Percentiles rank a stretch among this genome's conserved stretches.
phyloP scores from a whole-genome alignment of 2,329 filamentous ascomycete genomes.

The Fusarium sp. region DNA sequence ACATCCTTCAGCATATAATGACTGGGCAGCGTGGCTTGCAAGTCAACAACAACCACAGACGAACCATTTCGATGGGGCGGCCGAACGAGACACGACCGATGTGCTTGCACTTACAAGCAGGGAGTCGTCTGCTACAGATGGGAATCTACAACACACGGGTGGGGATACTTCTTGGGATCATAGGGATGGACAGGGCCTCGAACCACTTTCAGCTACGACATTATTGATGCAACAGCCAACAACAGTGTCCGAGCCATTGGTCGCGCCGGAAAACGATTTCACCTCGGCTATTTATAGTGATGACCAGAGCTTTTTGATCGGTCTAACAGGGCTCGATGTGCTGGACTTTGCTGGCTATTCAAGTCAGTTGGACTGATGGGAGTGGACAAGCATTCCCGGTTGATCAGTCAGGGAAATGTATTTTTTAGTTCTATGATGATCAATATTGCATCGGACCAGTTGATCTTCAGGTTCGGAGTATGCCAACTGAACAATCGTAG shows the following conservation, averaged over 20 bases:
- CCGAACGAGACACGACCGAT: background rate
- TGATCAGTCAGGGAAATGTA: background rate
- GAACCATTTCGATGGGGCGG: background rate
- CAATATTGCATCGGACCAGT: background rate
- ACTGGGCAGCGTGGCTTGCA: slow-evolving; percentile 39
- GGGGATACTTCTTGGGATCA: background rate
- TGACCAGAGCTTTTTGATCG: slow-evolving; percentile 40
- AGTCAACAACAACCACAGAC: slow-evolving; percentile 7
- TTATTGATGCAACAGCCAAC: background rate
- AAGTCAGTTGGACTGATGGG: background rate
- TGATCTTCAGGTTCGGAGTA: background rate
- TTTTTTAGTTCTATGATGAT: background rate
- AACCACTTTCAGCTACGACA: background rate
- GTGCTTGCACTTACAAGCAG: background rate
- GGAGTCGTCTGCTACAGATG: background rate
- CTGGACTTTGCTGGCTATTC: slow-evolving; percentile 37
- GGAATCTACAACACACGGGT: background rate
- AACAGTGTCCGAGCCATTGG: background rate
- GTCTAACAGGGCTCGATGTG: slow-evolving; percentile 37
- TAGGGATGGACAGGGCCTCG: background rate
- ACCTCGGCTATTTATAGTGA: slow-evolving; percentile 26
- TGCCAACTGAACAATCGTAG: background rate
- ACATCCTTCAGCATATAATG: slow-evolving; percentile 19
- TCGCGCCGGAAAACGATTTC: slow-evolving; percentile 6
- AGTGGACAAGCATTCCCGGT: background rate